phyloP scores from a whole-genome alignment of 768 basidiomycete genomes.

The Boletus subparvulus region DNA sequence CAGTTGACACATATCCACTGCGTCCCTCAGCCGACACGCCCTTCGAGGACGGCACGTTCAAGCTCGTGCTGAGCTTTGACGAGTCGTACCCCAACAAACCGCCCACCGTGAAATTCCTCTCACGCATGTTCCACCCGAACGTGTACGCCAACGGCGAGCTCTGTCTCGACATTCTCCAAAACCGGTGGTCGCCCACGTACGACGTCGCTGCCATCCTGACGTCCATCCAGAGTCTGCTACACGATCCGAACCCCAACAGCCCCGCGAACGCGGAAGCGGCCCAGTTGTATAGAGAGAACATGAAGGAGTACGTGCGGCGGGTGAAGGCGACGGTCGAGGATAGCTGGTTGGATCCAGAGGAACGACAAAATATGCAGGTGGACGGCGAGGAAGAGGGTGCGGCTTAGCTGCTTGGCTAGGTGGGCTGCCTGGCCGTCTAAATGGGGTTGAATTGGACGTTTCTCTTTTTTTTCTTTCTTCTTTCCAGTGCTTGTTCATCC shows the following conservation, averaged over 20 bases:
- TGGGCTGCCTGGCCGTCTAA: too few species aligned
- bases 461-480: not conserved
- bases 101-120: slow-evolving; percentile 95
- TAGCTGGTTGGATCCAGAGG: slow-evolving; percentile 85
- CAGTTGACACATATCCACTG: not conserved
- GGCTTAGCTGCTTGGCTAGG: slow-evolving; percentile 1
- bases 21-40: slow-evolving; percentile 81
- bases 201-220: slow-evolving; percentile 98
- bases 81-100: slow-evolving; percentile 99
- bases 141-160: slow-evolving; percentile 98
- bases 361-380: slow-evolving; percentile 58
- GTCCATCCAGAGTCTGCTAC: slow-evolving; percentile 90
- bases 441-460: slow-evolving; percentile 5
- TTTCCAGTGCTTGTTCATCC: slow-evolving; percentile 1
- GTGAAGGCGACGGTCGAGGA: slow-evolving; percentile 94
- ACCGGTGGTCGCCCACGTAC: slow-evolving; percentile 98
- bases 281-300: slow-evolving; percentile 93
- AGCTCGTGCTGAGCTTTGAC: slow-evolving; percentile 91
- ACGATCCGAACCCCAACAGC: slow-evolving; percentile 98
- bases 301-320: slow-evolving; percentile 95
- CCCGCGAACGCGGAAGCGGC: slow-evolving; percentile 99
- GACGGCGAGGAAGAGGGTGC: slow-evolving; percentile 24
- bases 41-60: slow-evolving; percentile 99
- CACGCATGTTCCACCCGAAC: slow-evolving; percentile 98
- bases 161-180: slow-evolving; percentile 97